A percentile compares a stretch with the other conserved stretches of the same genome.
phyloP scores from a whole-genome alignment of 331 rosid genomes.

The Quercus lobata region DNA sequence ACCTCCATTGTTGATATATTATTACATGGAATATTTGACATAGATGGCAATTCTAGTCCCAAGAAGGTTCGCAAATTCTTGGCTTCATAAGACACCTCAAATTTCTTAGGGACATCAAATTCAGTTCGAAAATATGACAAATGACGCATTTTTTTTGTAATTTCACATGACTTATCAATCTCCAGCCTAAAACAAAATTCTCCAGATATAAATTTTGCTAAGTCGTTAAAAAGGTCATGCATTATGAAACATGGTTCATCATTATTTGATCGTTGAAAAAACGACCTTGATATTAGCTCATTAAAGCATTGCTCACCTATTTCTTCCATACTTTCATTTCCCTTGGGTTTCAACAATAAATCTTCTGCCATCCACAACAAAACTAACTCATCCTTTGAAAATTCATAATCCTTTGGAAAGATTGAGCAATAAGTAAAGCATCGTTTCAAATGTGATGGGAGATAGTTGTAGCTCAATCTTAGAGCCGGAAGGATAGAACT shows the following conservation, averaged over 20 bases:
- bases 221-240: conserved; percentile 30
- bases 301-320: conserved; percentile 9
- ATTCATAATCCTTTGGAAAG: conserved; percentile 6
- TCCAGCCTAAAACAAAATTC: neutral
- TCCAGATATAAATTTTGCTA: conserved; percentile 6
- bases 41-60: neutral
- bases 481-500: conserved; percentile 8
- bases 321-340: neutral
- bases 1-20: rapidly evolving
- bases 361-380: conserved; percentile 25
- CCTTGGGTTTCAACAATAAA: neutral
- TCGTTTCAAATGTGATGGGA: conserved; percentile 10
- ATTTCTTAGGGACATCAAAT: neutral
- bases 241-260: neutral
- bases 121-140: neutral
- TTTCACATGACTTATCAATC: rapidly evolving
- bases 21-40: rapidly evolving
- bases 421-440: conserved; percentile 24
- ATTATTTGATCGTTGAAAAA: neutral
- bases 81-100: neutral
- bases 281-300: conserved; percentile 1
- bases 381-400: conserved; percentile 12
- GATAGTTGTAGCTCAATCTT: conserved; percentile 11
- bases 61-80: neutral
- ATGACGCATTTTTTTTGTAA: neutral